Base-by-base conservation (phyloP, 2,329 filamentous ascomycete species). In the Aspergillus neotritici region DNA sequence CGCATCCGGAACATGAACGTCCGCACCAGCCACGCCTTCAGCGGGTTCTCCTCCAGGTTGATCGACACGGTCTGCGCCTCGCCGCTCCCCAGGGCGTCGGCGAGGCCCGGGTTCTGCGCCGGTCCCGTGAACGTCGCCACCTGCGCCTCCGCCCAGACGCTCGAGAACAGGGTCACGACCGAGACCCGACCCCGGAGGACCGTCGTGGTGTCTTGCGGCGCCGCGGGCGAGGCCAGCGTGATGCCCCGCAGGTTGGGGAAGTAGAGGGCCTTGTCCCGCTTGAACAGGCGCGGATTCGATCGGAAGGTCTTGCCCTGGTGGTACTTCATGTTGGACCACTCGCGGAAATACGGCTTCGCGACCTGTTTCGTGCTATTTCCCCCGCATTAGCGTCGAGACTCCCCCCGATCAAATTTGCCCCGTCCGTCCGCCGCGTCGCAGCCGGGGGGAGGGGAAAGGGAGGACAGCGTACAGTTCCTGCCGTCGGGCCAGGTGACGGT, bases 191-290 rank as follows among this genome's bases (percentile, higher is more conserved):
- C 87, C 37, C 75, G 70, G 44, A 97, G 75, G 3, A 84, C 66
- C 0, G 82, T 76, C 6, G 90, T 96, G 2, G 90, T 95, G 67
- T 94, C 80, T 34, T 73, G 64, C 37, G 69, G 68, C 44, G 70
- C 71, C 58, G 70, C 69, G 38, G 70, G 70, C 53, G 79, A 81
- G 42, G 78, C 70, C 25, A 96, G 75, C 2, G 89, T 96, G 54
- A 79, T 74, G 35, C 93, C 93, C 63, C 78, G 79, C 46, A 98
- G 74, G 69, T 98, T 98, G 35, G 93, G 93, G 70, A 98, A 96
- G 74, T 86, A 97, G 51, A 96, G 78, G 4, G 91, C 85, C 40
- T 82, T 77, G 31, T 94, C 87, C 52, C 77, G 77, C 59, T 83
- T 85, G 76, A 97, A 97, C 37, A 91, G 77, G n/a, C 84, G 77